A percentile compares a stretch with the other conserved stretches of the same genome.
phyloP scores from a whole-genome alignment of 176 grass and related monocot genomes.

The Aegilops longissima region DNA sequence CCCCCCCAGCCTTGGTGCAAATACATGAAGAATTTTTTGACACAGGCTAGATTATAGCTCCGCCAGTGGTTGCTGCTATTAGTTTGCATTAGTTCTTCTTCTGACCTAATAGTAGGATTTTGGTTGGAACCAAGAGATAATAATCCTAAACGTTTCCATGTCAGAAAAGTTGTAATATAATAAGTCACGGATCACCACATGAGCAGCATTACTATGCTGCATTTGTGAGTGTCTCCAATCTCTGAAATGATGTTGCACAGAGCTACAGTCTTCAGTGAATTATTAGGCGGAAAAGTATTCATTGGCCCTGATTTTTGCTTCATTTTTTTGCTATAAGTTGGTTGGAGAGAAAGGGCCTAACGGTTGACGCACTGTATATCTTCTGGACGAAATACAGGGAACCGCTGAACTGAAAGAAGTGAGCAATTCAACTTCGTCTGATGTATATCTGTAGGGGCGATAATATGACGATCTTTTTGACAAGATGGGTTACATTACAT shows the following conservation, averaged over 20 bases:
- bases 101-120: conserved; percentile 5
- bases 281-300: conserved; percentile 7
- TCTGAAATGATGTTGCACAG: neutral
- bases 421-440: neutral
- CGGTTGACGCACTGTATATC: neutral
- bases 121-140: neutral
- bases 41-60: too few species aligned
- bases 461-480: neutral
- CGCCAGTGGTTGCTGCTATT: too few species aligned
- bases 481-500: neutral
- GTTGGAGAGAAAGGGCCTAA: conserved; percentile 34
- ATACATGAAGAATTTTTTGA: too few species aligned
- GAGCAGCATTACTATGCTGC: neutral
- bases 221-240: neutral
- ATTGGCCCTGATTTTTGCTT: neutral
- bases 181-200: too few species aligned
- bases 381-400: neutral
- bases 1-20: too few species aligned
- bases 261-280: conserved; percentile 18
- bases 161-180: neutral
- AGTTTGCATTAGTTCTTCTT: neutral
- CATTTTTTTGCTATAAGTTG: neutral
- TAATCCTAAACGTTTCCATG: conserved; percentile 1
- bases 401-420: neutral
- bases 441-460: neutral